Evolutionary conservation across 495 filamentous ascomycete species (phyloP), one percentile per base, ranked within the genome.

Genomic region (Penicillium dipodomyicola): DNA sequence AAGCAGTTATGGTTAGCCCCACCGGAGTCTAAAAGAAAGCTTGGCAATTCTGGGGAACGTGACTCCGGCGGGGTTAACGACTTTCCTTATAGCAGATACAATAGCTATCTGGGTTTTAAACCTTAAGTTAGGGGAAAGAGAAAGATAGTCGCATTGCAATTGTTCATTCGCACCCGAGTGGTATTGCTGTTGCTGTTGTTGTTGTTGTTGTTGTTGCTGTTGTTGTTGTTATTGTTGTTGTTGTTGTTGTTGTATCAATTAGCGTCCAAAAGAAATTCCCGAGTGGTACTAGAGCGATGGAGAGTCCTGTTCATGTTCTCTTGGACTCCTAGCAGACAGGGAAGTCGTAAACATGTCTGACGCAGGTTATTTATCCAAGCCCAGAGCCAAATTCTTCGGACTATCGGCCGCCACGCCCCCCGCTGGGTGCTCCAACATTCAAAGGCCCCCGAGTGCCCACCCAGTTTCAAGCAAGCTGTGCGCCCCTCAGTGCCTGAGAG

Each of bases 1-100:
- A 6, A 6, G 20, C 17, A 49, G 29, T 49, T 49, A 49, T 35
- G 29, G 46, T 42, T 27, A 20, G 30, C 9, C 15, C 25, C 25
- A 32, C 37, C n/a, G 22, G 49, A 52, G 37, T 39, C 22, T 41
- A 27, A 29, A 23, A 30, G 45, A 29, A 42, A 52, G 23, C 49
- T 51, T 51, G 49, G 49, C 49, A 27, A 29, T 20, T 15, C 37
- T 12, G 20, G 33, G 1, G 2, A 20, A 2, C 1, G 29, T 23
- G 5, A 19, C 29, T 27, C 30, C 46, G 27, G 27, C 20, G 33
- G 23, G 48, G 20, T 12, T 9, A 27, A 15, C 15, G 20, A 49
- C 14, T 14, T 6, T 33, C 29, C 10, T n/a, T 17, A 7, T n/a
- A 25, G 23, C 6, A 25, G 14, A 35, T 35, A 15, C 2, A n/a